Base-by-base conservation (phyloP, 2,329 filamentous ascomycete species). In the Claviceps sp. region DNA sequence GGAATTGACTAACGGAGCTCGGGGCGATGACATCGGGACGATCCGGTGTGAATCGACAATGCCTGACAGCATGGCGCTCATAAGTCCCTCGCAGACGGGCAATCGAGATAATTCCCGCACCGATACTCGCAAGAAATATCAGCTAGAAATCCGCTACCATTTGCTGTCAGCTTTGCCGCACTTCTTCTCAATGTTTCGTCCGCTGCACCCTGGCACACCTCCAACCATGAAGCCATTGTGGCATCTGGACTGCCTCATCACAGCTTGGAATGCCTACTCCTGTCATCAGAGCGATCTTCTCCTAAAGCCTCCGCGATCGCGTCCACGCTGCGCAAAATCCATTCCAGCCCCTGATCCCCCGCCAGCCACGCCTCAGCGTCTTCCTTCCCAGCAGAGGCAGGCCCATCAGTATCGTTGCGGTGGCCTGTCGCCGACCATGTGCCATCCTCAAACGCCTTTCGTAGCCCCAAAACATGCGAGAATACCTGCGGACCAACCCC, bases 401-500 rank as follows among this genome's bases (percentile, higher is more conserved):
- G 14, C 7, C 57, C 60, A 37, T 67, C 67, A 9, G 7, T 26
- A n/a, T 45, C 43, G 9, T 43, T 34, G 30, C 3, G 30, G 3
- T 11, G 8, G 30, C 30, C 41, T 5, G 14, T 18, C 16, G 55
- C 58, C 57, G 59, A 60, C 67, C 75, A 75, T 20, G 70, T 72
- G 1, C 83, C 85, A 64, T 89, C 82, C 56, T 85, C 80, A 49
- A 85, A 74, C 1, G 81, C 85, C 71, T 93, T 93, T 54, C 85
- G 69, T 67, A 94, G 63, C 0, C 88, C 88, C 69, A 89, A 91
- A 0, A 93, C 75, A 67, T 94, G 88, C 58, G 83, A 88, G 18
- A 85, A 69, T 13, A 94, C 86, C 72, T 93, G 88, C 1, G 87
- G 88, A 0, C 82, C 88, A 0, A 93, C 88, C 0, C 88, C 88